Conservation (phyloP, 805 yeast species). For the Saturnispora kantuleensis region DNA sequence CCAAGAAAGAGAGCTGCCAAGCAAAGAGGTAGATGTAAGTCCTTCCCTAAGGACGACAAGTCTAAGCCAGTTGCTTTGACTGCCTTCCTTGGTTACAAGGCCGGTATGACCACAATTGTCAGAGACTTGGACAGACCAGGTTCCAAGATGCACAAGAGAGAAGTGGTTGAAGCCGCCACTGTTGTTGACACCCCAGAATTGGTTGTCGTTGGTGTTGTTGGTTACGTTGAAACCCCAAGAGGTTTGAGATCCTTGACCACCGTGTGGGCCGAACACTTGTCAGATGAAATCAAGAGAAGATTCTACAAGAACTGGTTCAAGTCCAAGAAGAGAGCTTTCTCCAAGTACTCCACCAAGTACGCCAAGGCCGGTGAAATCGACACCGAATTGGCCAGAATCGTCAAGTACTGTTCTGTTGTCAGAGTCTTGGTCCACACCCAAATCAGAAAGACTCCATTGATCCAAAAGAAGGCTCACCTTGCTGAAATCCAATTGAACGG, state of each 20-base stretch:
- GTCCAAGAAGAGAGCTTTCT: slow-evolving; percentile 99
- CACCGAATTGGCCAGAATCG: slow-evolving; percentile 96
- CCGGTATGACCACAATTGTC: slow-evolving; percentile 99
- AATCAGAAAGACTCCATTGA: slow-evolving; percentile 97
- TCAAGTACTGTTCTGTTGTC: slow-evolving; percentile 96
- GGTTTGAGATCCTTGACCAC: slow-evolving; percentile 99
- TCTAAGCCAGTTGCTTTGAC: slow-evolving; percentile 97
- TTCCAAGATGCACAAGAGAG: slow-evolving; percentile 99
- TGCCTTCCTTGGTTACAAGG: slow-evolving; percentile 99
- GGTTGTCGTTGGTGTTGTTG: slow-evolving; percentile 99
- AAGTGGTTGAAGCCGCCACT: slow-evolving; percentile 98
- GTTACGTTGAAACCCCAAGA: slow-evolving; percentile 99
- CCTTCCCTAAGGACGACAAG: slow-evolving; percentile 98
- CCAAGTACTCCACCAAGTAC: slow-evolving; percentile 99
- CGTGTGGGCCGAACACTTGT: slow-evolving; percentile 99
- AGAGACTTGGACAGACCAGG: slow-evolving; percentile 99
- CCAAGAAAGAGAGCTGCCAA: slow-evolving; percentile 99
- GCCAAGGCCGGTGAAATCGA: slow-evolving; percentile 83
- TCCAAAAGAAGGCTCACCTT: slow-evolving; percentile 99
- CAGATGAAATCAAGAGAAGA: slow-evolving; percentile 99
- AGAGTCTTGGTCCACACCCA: slow-evolving; percentile 99
- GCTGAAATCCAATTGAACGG: slow-evolving; percentile 99
- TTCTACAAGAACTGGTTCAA: slow-evolving; percentile 99
- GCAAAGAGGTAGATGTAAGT: slow-evolving; percentile 97
- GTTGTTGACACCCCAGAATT: slow-evolving; percentile 99